Conservation (phyloP, 352 stramenopile genomes). For the Blastocystis hominis region DNA sequence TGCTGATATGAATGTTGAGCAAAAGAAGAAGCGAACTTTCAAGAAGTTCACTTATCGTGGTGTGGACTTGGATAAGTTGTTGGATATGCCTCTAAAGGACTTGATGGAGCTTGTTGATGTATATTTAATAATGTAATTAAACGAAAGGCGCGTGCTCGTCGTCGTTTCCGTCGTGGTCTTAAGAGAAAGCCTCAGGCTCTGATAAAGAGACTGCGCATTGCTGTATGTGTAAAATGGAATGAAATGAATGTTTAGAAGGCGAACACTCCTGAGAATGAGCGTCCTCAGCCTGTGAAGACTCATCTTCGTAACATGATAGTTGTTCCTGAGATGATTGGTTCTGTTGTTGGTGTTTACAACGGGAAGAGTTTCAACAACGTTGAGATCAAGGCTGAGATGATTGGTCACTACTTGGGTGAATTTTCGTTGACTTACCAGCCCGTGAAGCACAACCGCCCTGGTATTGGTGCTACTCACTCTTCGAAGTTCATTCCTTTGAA, state of each 20-base stretch:
- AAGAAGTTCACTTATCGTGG: constrained; percentile 99
- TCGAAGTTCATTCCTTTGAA: constrained; percentile 77
- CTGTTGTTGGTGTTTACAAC: constrained; percentile 98
- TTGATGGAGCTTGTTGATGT: constrained; percentile 87
- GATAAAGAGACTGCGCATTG: constrained; percentile 96
- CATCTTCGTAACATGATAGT: constrained; percentile 99
- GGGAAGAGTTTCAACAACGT: constrained; percentile 98
- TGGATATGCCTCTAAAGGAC: constrained; percentile 94
- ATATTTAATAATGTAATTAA: not conserved
- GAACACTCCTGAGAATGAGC: constrained; percentile 82
- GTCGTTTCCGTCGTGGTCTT: constrained; percentile 93
- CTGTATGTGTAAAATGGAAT: constrained; percentile 69
- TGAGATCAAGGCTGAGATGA: constrained; percentile 99
- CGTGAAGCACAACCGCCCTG: constrained; percentile 90
- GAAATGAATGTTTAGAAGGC: constrained; percentile 89
- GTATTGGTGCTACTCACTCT: constrained; percentile 87
- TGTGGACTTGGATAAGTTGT: constrained; percentile 94
- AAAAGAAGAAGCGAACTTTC: constrained; percentile 91
- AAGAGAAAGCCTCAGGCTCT: constrained; percentile 98
- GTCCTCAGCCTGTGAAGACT: constrained; percentile 94
- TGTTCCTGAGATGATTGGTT: constrained; percentile 99
- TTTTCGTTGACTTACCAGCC: constrained; percentile 93
- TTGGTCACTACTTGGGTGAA: constrained; percentile 98
- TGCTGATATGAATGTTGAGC: constrained; percentile 55
- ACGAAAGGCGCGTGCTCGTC: constrained; percentile 74